phyloP scores from a whole-genome alignment of 139 green algal species.

The Chlorella sp. region DNA sequence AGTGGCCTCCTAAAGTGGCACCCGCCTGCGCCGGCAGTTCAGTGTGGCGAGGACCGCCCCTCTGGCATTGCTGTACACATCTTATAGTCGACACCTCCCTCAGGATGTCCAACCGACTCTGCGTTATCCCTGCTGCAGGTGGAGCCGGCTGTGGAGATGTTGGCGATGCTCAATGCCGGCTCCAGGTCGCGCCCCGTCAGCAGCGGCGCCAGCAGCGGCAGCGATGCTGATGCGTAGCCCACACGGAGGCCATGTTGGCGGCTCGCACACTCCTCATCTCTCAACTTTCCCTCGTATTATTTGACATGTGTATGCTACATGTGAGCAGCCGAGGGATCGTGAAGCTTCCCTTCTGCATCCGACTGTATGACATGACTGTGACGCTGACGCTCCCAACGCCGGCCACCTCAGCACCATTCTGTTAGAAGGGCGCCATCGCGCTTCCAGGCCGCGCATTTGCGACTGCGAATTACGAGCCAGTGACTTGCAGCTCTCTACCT shows the following conservation, averaged over 20 bases:
- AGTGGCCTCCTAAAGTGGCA: too few relatives aligned
- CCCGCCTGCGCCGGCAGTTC: neutral
- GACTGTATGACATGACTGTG: neutral
- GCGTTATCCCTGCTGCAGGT: constrained; percentile 44
- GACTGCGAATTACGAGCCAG: too few relatives aligned
- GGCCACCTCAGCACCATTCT: neutral
- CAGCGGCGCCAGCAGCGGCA: constrained; percentile 4
- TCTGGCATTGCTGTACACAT: too few relatives aligned
- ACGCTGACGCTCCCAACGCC: neutral
- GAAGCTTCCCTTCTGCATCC: neutral
- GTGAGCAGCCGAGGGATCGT: neutral
- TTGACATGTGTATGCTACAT: too few relatives aligned
- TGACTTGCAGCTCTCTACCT: too few relatives aligned
- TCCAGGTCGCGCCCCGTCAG: neutral
- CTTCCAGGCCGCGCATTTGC: too few relatives aligned
- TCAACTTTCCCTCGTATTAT: too few relatives aligned
- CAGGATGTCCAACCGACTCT: neutral
- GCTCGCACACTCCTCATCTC: too few relatives aligned
- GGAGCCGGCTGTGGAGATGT: constrained; percentile 66
- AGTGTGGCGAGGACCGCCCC: too few relatives aligned
- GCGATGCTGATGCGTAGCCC: neutral
- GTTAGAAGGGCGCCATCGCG: too few relatives aligned
- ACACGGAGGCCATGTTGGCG: too few relatives aligned
- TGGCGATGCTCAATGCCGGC: constrained; percentile 55
- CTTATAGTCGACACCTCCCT: neutral